phyloP scores from a whole-genome alignment of 495 filamentous ascomycete genomes.

The Xylaria cubensis region DNA sequence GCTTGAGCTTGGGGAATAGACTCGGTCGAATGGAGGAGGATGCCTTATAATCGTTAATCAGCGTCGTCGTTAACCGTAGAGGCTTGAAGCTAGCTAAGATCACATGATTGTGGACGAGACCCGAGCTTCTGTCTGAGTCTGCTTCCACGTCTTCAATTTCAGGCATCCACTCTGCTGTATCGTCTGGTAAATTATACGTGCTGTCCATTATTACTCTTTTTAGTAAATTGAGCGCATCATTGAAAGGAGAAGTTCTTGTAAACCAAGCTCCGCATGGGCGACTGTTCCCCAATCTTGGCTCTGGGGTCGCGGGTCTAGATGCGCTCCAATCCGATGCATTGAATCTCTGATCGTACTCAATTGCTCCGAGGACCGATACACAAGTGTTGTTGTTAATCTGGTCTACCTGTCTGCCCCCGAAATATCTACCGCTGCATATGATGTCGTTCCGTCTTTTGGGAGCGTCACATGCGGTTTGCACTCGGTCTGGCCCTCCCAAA shows the following conservation, averaged over 20 bases:
- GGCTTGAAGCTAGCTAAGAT: not conserved
- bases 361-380: not conserved
- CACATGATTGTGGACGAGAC: not conserved
- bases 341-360: not conserved
- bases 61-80: too few species aligned
- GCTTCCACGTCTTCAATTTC: not conserved
- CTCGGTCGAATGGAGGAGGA: too few species aligned
- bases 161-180: not conserved
- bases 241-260: not conserved
- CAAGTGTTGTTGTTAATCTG: not conserved
- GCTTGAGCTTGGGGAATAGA: too few species aligned
- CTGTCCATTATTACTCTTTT: not conserved
- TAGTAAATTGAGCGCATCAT: too few species aligned
- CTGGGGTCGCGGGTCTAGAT: not conserved
- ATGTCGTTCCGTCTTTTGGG: not conserved
- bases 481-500: not conserved
- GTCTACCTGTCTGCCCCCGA: not conserved
- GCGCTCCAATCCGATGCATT: conserved; percentile 12
- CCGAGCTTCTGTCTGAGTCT: not conserved
- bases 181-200: not conserved
- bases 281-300: conserved; percentile 7
- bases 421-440: not conserved
- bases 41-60: too few species aligned
- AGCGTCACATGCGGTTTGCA: not conserved
- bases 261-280: too few species aligned